Conservation (phyloP, 345 rosid species). For the Microcos paniculata region DNA sequence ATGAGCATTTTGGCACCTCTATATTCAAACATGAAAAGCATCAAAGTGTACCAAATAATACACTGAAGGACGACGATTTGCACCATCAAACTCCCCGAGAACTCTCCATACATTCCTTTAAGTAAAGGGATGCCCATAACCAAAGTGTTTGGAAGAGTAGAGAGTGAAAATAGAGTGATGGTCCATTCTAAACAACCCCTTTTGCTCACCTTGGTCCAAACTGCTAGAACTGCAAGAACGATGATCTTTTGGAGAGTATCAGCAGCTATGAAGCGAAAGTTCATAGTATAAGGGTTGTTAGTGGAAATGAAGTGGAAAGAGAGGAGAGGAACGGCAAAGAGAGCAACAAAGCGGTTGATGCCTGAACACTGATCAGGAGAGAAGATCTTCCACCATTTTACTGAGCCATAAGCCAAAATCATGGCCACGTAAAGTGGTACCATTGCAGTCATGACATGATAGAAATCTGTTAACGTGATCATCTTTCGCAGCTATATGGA, state of each 20-base stretch:
- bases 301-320: conserved; percentile 85
- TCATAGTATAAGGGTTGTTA: conserved; percentile 67
- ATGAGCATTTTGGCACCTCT: conserved; percentile 62
- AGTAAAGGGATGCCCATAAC: conserved; percentile 84
- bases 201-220: conserved; percentile 48
- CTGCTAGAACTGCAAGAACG: conserved; percentile 40
- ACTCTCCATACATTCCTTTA: conserved; percentile 72
- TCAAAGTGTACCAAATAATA: conserved; percentile 77
- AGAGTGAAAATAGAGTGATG: conserved; percentile 67
- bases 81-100: conserved; percentile 71
- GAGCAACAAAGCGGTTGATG: conserved; percentile 96
- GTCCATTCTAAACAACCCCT: conserved; percentile 72
- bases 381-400: conserved; percentile 99
- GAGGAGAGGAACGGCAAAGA: conserved; percentile 96
- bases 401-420: conserved; percentile 93
- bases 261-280: conserved; percentile 69
- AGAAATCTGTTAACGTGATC: conserved; percentile 74
- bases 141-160: conserved; percentile 70
- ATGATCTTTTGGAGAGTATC: conserved; percentile 67
- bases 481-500: conserved; percentile 32
- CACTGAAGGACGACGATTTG: conserved; percentile 82
- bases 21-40: conserved; percentile 71
- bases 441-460: conserved; percentile 99
- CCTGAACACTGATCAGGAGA: conserved; percentile 97
- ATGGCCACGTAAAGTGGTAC: conserved; percentile 99